Evolutionary conservation across 1,284 basidiomycete species (phyloP), one percentile per base, ranked within the genome.

Genomic region (Fomitopsis pinicola): DNA sequence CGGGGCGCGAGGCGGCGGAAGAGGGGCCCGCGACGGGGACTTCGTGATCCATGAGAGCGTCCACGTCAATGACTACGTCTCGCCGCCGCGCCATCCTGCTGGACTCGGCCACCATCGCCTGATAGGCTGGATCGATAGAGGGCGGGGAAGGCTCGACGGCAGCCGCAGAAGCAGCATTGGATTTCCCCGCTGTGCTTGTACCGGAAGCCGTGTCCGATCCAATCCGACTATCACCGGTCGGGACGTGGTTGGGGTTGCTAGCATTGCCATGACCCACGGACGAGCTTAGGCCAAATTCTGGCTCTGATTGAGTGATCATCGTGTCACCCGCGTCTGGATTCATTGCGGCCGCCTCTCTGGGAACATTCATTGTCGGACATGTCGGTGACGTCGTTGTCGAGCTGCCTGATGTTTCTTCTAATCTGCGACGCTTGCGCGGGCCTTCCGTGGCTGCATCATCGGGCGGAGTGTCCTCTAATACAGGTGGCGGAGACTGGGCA

Each of bases 41-140:
- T 15, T 36, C 36, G 38, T 40, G 5, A 5, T 22, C 52, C 52
- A 54, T 54, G 35, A 54, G 35, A 5, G 52, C 52, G 52, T 54
- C 57, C 48, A 55, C 58, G 54, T 59, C 58, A 28, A 55, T 59
- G 38, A 52, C 19, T 26, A n/a, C 40, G 52, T 36, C 22, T 3
- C 42, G 58, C 14, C 17, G 30, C 28, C 55, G 46, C 1, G 52
- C 44, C 22, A 30, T 38, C 15, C 12, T 38, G 28, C 53, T 60
- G 36, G 59, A 40, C 38, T 54, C 52, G 52, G 52, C 52, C 36
- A 48, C 55, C 26, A n/a, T 33, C 8, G 35, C 17, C 10, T 48
- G 17, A n/a, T 36, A 54, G 36, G 33, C 5, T 42, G 26, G n/a
- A 6, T 15, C 38, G 42, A 52, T 5, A n/a, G 22, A 26, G 45